Percentiles rank a stretch among this genome's conserved stretches.
Conservation (phyloP, 1,284 basidiomycete species). For the Apiotrichum akiyoshidainum region DNA sequence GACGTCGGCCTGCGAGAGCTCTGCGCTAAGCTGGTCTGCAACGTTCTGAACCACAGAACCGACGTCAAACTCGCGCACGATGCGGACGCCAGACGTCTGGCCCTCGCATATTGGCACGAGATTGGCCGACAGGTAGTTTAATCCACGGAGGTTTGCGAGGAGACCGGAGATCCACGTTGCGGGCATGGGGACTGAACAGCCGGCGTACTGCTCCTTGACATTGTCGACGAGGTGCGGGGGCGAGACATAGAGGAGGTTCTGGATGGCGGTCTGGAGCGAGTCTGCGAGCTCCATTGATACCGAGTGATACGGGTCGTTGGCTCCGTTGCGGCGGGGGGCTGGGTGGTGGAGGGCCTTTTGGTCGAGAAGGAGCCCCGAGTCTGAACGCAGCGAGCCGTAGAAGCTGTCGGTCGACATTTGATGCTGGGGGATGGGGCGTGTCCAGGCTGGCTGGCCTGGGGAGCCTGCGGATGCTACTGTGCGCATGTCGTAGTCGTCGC, state of each 20-base stretch:
- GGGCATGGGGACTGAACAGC: constrained; percentile 77
- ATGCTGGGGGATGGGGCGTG: not conserved
- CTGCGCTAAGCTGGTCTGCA: constrained; percentile 78
- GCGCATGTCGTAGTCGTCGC: constrained; percentile 14
- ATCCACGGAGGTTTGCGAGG: constrained; percentile 80
- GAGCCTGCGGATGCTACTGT: constrained; percentile 17
- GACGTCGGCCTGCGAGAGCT: constrained; percentile 74
- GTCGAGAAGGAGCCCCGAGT: not conserved
- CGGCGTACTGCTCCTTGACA: constrained; percentile 86
- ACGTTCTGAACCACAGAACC: constrained; percentile 69
- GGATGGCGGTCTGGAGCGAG: constrained; percentile 78
- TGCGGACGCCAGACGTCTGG: constrained; percentile 1
- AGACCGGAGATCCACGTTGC: constrained; percentile 81
- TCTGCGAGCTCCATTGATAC: constrained; percentile 72
- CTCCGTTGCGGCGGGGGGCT: constrained; percentile 9
- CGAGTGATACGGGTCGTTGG: constrained; percentile 20
- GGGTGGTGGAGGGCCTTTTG: constrained; percentile 31
- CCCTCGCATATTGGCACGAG: constrained; percentile 46
- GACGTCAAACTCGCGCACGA: constrained; percentile 58
- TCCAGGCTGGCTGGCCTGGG: not conserved
- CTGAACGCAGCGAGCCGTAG: not conserved
- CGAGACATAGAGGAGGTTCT: constrained; percentile 80
- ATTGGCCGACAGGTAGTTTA: constrained; percentile 84
- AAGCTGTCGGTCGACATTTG: not conserved
- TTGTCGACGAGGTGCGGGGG: constrained; percentile 84